phyloP scores from a whole-genome alignment of 495 filamentous ascomycete species.

The Podospora didyma region DNA sequence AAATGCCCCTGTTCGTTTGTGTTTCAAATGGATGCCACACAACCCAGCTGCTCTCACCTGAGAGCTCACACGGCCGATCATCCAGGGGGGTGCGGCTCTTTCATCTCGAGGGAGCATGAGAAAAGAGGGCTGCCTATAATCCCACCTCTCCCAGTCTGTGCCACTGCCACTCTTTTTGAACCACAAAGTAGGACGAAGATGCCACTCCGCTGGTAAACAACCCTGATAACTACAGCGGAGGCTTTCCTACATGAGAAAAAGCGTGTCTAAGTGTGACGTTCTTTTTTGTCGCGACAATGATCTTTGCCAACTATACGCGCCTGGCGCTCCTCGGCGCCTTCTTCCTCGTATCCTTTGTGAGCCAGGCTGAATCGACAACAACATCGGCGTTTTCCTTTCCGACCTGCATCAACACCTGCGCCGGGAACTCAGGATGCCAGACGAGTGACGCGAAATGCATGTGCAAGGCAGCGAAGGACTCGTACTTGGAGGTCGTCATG shows the following conservation, averaged over 20 bases:
- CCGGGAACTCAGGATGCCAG: slow-evolving; percentile 15
- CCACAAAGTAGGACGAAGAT: not conserved
- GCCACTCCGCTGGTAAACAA: too few relatives aligned
- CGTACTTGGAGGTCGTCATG: slow-evolving; percentile 22
- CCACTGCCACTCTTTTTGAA: too few relatives aligned
- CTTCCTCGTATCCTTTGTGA: slow-evolving; percentile 5
- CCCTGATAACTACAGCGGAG: not conserved
- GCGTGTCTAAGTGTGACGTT: not conserved
- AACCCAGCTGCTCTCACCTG: too few relatives aligned
- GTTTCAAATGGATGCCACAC: too few relatives aligned
- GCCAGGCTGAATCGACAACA: slow-evolving; percentile 6
- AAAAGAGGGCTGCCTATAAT: too few relatives aligned
- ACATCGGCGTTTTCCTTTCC: slow-evolving; percentile 9
- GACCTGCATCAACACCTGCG: slow-evolving; percentile 22
- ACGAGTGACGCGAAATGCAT: slow-evolving; percentile 20
- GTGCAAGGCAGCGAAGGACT: slow-evolving; percentile 17
- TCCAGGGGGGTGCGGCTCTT: too few relatives aligned
- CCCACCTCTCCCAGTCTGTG: too few relatives aligned
- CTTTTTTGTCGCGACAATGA: slow-evolving; percentile 8
- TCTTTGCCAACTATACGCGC: slow-evolving; percentile 2
- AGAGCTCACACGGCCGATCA: too few relatives aligned
- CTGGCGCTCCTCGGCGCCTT: slow-evolving; percentile 9
- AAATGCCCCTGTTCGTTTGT: not conserved
- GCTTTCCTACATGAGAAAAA: too few relatives aligned
- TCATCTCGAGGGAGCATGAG: too few relatives aligned